Percentiles rank a stretch among this genome's conserved stretches.
Evolutionary conservation across 352 stramenopile genomes (phyloP).

Genomic region (Globisporangium mamillatum): DNA sequence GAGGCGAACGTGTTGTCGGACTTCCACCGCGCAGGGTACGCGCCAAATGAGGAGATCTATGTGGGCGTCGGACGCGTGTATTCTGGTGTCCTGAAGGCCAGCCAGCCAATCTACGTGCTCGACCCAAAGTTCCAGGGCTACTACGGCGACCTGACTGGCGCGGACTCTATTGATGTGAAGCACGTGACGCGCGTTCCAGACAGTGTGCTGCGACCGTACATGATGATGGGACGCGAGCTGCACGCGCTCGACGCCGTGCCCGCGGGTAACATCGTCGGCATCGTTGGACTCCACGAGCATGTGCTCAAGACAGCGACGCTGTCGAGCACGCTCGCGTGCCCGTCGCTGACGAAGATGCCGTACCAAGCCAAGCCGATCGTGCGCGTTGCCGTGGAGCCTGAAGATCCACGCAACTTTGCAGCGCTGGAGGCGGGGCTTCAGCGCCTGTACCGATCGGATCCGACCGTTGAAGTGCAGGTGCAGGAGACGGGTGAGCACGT

Average conservation of each 20-base stretch:
- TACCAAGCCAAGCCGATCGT: conserved; percentile 92
- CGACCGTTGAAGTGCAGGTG: conserved; percentile 91
- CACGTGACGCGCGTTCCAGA: conserved; percentile 56
- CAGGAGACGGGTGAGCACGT: conserved; percentile 90
- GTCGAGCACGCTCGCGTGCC: conserved; percentile 70
- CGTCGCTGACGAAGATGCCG: conserved; percentile 85
- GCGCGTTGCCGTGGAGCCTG: conserved; percentile 88
- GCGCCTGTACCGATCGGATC: conserved; percentile 90
- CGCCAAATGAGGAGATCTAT: conserved; percentile 75
- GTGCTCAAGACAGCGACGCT: conserved; percentile 91
- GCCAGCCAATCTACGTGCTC: conserved; percentile 75
- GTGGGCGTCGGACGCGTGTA: conserved; percentile 91
- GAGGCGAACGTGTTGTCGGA: conserved; percentile 83
- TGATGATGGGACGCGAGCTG: conserved; percentile 92
- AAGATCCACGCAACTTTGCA: conserved; percentile 84
- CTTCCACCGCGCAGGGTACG: conserved; percentile 46
- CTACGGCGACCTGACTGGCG: conserved; percentile 25
- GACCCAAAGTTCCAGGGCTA: conserved; percentile 88
- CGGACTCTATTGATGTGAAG: conserved; percentile 32
- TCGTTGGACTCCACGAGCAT: conserved; percentile 84
- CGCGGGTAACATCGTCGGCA: conserved; percentile 88
- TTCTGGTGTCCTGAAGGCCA: conserved; percentile 71
- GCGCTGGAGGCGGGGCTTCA: conserved; percentile 84
- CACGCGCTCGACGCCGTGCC: conserved; percentile 72
- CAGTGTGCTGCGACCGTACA: conserved; percentile 73